Base-by-base conservation (phyloP, 768 basidiomycete genomes). In the Phylloporus arenicola region DNA sequence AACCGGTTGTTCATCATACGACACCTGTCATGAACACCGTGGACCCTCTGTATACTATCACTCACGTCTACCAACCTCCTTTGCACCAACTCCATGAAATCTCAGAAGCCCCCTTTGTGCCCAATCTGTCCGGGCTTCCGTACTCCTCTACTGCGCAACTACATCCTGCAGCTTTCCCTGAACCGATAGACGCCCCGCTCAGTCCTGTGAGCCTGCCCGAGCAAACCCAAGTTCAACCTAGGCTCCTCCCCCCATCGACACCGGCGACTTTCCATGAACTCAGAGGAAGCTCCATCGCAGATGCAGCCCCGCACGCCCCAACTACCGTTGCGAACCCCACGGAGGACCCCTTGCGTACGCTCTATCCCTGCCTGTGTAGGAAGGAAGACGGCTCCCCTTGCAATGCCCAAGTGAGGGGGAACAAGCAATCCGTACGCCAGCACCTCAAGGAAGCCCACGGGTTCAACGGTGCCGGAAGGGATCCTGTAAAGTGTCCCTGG, bases 371-470 rank as follows among this genome's bases (percentile, higher is more conserved):
- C 30, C 22, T n/a, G 22, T 58, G 45, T 9, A 8, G 14, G 14
- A 47, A 14, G 22, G 16, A 43, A 3, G 33, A 14, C 6, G 48
- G 47, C 10, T 43, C 25, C 0, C 41, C 34, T 7, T 64, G 62
- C 42, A 11, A 47, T 6, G 27, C 40, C 2, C 4, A 27, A 7
- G 14, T 64, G 22, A 9, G 9, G 0, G 59, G 59, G 10, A 43
- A 6, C 40, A 8, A 12, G 1, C 47, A 6, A 31, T 45, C 44
- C 1, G 12, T 64, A 17, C 62, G 62, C 14, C 11, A 44, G 6
- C 62, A 64, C 34, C 52, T 64, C 27, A 57, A 48, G 4, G 9
- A 0, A 4, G 49, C 0, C 13, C 62, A 64, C n/a, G 16, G 1
- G 0, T 53, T 64, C 35, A 17, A 24, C 6, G n/a, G 39, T 2